Conservation (phyloP, 225 moss, liverwort and hornwort species). For the Sphagnum contortum region DNA sequence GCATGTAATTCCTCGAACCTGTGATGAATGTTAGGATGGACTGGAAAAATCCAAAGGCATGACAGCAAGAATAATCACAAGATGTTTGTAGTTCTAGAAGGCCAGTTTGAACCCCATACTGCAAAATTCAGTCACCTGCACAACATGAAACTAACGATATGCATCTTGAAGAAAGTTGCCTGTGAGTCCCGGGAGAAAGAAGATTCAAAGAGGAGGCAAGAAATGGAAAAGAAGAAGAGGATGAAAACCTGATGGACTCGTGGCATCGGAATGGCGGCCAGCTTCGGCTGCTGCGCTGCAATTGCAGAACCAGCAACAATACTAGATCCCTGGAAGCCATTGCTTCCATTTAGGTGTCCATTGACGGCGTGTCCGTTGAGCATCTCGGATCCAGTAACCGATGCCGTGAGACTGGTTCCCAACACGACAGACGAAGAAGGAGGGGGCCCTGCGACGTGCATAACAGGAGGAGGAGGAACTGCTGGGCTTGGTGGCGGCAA, state of each 20-base stretch:
- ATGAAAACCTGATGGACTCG: constrained; percentile 62
- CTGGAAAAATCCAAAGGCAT: no score
- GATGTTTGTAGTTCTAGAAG: no score
- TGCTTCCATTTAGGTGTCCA: constrained; percentile 45
- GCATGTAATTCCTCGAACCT: no score
- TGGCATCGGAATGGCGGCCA: constrained; percentile 74
- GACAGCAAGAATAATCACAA: no score
- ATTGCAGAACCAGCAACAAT: constrained; percentile 5
- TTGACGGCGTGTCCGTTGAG: constrained; percentile 49
- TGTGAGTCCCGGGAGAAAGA: no score
- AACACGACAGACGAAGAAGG: constrained; percentile 52
- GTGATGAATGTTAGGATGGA: no score
- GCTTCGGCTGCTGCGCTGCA: constrained; percentile 59
- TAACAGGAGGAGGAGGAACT: constrained; percentile 43
- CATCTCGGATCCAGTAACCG: constrained; percentile 21
- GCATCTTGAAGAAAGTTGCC: no score
- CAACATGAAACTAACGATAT: no score
- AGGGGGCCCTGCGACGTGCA: constrained; percentile 33
- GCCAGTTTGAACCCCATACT: no score
- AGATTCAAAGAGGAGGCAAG: no score
- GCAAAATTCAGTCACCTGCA: no score
- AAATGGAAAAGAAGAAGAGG: no score
- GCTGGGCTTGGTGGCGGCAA: constrained; percentile 43
- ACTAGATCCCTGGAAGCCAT: constrained; percentile 36
- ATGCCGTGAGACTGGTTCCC: constrained; percentile 13